Conservation (phyloP, 2,329 filamentous ascomycete genomes). For the Claviceps africana region DNA sequence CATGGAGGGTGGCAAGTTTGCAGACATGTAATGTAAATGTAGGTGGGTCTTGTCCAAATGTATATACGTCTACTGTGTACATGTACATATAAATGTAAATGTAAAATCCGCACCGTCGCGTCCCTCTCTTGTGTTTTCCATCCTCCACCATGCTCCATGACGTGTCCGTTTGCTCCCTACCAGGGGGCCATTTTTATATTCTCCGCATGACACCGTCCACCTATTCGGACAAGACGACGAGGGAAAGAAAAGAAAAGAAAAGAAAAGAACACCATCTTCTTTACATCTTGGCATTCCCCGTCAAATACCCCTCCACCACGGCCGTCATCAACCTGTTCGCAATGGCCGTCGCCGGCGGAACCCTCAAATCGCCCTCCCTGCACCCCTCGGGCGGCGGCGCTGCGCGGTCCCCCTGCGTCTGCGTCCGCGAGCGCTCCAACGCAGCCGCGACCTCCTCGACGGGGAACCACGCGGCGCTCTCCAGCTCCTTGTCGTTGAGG, state of each 20-base stretch:
- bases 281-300: conserved; percentile 34
- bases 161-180: no score
- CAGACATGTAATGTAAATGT: conserved; percentile 17
- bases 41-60: no score
- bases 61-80: neutral
- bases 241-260: neutral
- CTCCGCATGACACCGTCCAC: no score
- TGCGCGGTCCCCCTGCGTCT: conserved; percentile 52
- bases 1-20: conserved; percentile 29
- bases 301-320: conserved; percentile 61
- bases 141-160: no score
- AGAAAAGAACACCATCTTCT: neutral
- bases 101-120: no score
- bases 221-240: neutral
- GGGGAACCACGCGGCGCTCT: conserved; percentile 77
- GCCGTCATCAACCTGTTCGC: conserved; percentile 77
- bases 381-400: conserved; percentile 51
- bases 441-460: conserved; percentile 70
- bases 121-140: no score
- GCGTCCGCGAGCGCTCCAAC: conserved; percentile 44
- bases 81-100: neutral
- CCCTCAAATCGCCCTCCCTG: conserved; percentile 59
- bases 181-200: no score
- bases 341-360: conserved; percentile 82
- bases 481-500: conserved; percentile 81